Percentiles rank a stretch among this genome's conserved stretches.
Evolutionary conservation across 371 early-diverging fungal genomes (phyloP).

Genomic region (Circinella minor): DNA sequence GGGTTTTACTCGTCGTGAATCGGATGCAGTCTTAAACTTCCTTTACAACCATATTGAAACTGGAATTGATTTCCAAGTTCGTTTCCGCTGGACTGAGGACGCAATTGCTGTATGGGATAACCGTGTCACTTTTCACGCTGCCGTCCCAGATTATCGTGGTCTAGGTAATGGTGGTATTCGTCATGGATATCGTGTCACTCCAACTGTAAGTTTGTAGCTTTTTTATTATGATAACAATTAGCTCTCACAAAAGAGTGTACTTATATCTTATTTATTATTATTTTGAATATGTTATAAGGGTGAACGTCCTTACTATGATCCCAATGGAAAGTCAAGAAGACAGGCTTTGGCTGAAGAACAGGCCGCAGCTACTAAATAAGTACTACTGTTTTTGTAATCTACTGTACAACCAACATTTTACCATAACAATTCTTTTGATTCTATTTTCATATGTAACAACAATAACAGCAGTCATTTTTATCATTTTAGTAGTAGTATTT

Average conservation of each 20-base stretch:
- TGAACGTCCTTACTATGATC: slow-evolving; percentile 4
- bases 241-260: too few relatives aligned
- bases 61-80: slow-evolving; percentile 66
- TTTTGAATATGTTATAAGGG: neutral
- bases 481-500: too few relatives aligned
- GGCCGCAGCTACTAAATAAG: neutral
- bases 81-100: slow-evolving; percentile 63
- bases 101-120: slow-evolving; percentile 70
- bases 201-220: slow-evolving; percentile 13
- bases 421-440: too few relatives aligned
- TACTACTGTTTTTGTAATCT: too few relatives aligned
- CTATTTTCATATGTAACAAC: too few relatives aligned
- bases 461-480: too few relatives aligned
- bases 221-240: too few relatives aligned
- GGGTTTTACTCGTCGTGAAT: slow-evolving; percentile 56
- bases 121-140: slow-evolving; percentile 56
- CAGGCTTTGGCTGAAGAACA: neutral
- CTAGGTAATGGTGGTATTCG: slow-evolving; percentile 28
- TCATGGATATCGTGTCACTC: slow-evolving; percentile 52
- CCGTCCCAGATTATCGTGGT: slow-evolving; percentile 53
- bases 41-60: slow-evolving; percentile 54
- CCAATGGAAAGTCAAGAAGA: slow-evolving; percentile 2
- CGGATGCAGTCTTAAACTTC: slow-evolving; percentile 60
- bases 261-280: neutral
- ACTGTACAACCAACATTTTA: too few relatives aligned